Percentiles rank a stretch among this genome's conserved stretches.
phyloP scores from a whole-genome alignment of 2,329 filamentous ascomycete genomes.

The Beauveria brongniartii region DNA sequence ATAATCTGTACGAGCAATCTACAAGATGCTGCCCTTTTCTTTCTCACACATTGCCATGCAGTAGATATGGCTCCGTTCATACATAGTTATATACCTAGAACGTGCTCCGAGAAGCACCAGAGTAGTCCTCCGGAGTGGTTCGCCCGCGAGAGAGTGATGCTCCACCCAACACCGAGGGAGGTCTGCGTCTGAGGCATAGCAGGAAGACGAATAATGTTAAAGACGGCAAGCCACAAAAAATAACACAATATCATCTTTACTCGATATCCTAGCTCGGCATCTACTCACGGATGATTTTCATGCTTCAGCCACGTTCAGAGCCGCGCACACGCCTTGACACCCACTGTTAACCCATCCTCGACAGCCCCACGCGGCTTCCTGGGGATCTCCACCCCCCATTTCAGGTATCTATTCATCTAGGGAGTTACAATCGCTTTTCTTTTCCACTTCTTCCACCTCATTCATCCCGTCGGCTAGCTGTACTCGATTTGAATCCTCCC shows the following conservation, averaged over 20 bases:
- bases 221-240: neutral
- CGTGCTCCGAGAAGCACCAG: neutral
- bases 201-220: neutral
- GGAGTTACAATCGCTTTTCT: neutral
- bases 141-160: no score
- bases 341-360: conserved; percentile 6
- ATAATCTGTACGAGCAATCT: neutral
- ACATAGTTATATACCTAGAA: no score
- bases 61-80: neutral
- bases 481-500: no score
- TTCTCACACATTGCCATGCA: neutral
- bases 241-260: neutral
- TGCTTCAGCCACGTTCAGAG: neutral
- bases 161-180: no score
- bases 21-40: neutral
- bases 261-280: neutral
- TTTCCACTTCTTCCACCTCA: neutral
- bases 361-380: conserved; percentile 3
- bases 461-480: no score
- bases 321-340: neutral
- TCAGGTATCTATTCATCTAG: neutral
- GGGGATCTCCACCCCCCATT: conserved; percentile 8
- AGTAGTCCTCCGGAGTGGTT: neutral
- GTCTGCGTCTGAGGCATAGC: neutral
- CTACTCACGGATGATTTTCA: neutral